Evolutionary conservation across 768 basidiomycete species (phyloP).

Genomic region (Collybia mongolica): DNA sequence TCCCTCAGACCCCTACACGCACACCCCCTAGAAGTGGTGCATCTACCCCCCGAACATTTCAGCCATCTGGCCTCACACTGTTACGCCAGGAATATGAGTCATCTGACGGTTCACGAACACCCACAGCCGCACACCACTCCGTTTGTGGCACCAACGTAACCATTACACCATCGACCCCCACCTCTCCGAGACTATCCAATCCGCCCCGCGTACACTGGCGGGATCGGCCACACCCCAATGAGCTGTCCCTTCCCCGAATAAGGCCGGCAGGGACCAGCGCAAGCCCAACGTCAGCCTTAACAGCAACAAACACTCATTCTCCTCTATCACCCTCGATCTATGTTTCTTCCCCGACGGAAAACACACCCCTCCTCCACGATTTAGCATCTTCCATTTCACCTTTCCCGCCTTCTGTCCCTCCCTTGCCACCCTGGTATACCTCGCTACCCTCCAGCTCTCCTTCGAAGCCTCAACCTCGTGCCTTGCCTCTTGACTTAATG

Average conservation of each 20-base stretch:
- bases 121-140: conserved; percentile 6
- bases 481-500: too few species aligned
- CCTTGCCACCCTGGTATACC: too few species aligned
- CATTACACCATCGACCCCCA: too few species aligned
- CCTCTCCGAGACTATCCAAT: neutral
- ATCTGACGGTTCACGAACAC: conserved; percentile 7
- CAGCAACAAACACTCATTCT: conserved; percentile 2
- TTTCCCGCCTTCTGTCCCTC: neutral
- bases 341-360: conserved; percentile 6
- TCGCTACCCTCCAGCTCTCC: too few species aligned
- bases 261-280: conserved; percentile 1
- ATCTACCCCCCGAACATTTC: conserved; percentile 15
- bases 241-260: conserved; percentile 11
- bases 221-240: neutral
- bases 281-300: neutral
- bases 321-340: conserved; percentile 8
- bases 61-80: conserved; percentile 38
- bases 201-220: conserved; percentile 11
- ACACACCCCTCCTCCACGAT: conserved; percentile 12
- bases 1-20: conserved; percentile 8
- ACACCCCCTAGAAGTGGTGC: conserved; percentile 12
- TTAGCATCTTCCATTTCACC: conserved; percentile 6
- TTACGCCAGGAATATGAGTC: conserved; percentile 24
- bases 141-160: neutral
- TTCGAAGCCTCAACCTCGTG: too few species aligned